These are phyloP conservation scores for Persicaria maculosa DNA, from an alignment of 148 eudicot species.

Conservation along the genomic window DNA sequence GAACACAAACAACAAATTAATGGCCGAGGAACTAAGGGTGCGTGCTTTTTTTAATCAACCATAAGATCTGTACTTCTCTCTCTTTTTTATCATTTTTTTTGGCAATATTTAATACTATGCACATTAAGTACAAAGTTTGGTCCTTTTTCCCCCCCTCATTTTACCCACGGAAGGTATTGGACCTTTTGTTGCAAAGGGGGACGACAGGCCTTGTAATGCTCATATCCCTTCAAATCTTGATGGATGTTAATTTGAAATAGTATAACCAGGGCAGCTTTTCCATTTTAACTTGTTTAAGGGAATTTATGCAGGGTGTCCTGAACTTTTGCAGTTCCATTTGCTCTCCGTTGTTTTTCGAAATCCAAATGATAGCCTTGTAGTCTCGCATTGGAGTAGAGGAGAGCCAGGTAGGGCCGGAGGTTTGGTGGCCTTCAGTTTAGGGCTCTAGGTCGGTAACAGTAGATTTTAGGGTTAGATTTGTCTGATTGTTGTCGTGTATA, in stretches of 20 bases:
- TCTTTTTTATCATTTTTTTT: neutral
- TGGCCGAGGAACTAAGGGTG: conserved; percentile 94
- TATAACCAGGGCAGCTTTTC: neutral
- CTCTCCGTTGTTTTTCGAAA: neutral
- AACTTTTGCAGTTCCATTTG: neutral
- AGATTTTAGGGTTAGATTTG: no score
- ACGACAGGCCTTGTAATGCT: neutral
- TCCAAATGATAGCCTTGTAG: neutral
- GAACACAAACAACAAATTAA: conserved; percentile 87
- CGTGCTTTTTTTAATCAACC: neutral
- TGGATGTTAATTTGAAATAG: neutral
- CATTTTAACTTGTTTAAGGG: neutral
- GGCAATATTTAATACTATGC: neutral
- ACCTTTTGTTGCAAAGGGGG: neutral
- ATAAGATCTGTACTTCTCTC: neutral
- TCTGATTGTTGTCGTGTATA: no score
- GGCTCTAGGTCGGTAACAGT: no score
- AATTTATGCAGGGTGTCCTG: neutral
- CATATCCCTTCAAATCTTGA: neutral
- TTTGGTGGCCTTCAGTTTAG: no score
- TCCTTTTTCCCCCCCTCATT: neutral
- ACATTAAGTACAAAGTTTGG: neutral
- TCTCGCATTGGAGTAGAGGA: no score
- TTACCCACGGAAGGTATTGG: neutral
- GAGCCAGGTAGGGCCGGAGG: no score